Percentiles rank a stretch among this genome's conserved stretches.
Evolutionary conservation across 352 stramenopile genomes (phyloP).

Genomic region (Plasmopara viticola): DNA sequence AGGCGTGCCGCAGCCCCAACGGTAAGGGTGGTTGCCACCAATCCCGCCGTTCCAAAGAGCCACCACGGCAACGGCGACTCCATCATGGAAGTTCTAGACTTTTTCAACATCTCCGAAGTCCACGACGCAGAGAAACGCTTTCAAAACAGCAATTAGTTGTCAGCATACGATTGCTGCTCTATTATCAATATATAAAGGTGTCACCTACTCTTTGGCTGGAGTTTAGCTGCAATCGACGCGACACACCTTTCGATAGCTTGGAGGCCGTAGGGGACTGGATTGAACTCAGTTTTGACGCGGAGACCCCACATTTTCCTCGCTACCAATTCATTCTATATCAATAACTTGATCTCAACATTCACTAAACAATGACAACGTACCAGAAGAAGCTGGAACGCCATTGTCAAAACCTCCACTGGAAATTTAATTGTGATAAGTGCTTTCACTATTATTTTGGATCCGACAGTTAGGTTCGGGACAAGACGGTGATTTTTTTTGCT

Average conservation of each 20-base stretch:
- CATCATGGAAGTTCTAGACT: conserved; percentile 32
- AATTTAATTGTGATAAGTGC: conserved; percentile 14
- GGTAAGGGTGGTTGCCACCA: conserved; percentile 93
- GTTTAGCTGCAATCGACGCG: conserved; percentile 9
- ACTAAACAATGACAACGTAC: conserved; percentile 6
- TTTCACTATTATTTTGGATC: background rate
- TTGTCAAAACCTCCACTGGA: conserved; percentile 3
- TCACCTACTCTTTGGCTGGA: conserved; percentile 13
- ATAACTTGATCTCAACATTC: background rate
- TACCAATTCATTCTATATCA: conserved; percentile 3
- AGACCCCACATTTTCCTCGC: conserved; percentile 8
- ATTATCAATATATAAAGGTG: background rate
- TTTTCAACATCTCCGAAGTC: conserved; percentile 22
- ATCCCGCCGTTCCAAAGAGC: conserved; percentile 87
- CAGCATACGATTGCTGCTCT: background rate
- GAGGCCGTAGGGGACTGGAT: conserved; percentile 2
- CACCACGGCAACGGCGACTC: conserved; percentile 79
- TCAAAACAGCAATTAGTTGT: background rate
- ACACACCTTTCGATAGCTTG: background rate
- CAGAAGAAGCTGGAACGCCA: conserved; percentile 19
- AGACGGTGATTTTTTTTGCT: conserved; percentile 1
- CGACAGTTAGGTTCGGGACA: conserved; percentile 14
- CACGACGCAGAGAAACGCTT: conserved; percentile 26
- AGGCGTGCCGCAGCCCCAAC: conserved; percentile 93
- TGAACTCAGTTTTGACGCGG: conserved; percentile 4